Conservation (phyloP, 2,329 filamentous ascomycete species). For the Thyridium curvatum region DNA sequence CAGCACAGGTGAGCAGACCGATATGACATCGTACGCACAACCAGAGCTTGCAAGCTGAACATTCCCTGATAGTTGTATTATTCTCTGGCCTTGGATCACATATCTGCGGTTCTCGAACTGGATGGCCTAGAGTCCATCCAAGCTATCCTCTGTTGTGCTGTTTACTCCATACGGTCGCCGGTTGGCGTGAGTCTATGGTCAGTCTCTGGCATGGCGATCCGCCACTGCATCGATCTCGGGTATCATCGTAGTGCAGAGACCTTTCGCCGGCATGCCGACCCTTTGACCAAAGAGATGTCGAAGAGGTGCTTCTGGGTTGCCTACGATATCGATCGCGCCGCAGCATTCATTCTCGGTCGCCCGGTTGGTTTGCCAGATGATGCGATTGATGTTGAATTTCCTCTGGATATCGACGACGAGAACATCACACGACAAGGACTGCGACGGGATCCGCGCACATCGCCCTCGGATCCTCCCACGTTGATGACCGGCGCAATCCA, state of each 20-base stretch:
- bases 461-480: constrained; percentile 10
- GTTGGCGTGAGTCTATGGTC: constrained; percentile 20
- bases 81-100: constrained; percentile 3
- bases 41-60: too few relatives aligned
- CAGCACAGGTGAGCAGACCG: constrained; percentile 1
- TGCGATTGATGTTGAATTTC: constrained; percentile 21
- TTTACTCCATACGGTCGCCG: constrained; percentile 22
- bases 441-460: constrained; percentile 10
- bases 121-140: constrained; percentile 25
- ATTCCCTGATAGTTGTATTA: neutral
- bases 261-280: constrained; percentile 2
- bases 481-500: constrained; percentile 22
- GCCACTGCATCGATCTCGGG: constrained; percentile 24
- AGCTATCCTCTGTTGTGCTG: constrained; percentile 21
- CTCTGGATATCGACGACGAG: constrained; percentile 21
- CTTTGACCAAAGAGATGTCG: constrained; percentile 14
- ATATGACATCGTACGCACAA: too few relatives aligned
- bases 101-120: constrained; percentile 10
- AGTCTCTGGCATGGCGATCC: constrained; percentile 20
- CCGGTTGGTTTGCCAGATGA: constrained; percentile 17
- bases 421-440: constrained; percentile 15
- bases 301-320: constrained; percentile 20
- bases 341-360: constrained; percentile 16
- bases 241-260: constrained; percentile 18
- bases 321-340: constrained; percentile 15